Evolutionary conservation across 164 flowering plant genomes (phyloP).

Genomic region (Berberis vulgaris): DNA sequence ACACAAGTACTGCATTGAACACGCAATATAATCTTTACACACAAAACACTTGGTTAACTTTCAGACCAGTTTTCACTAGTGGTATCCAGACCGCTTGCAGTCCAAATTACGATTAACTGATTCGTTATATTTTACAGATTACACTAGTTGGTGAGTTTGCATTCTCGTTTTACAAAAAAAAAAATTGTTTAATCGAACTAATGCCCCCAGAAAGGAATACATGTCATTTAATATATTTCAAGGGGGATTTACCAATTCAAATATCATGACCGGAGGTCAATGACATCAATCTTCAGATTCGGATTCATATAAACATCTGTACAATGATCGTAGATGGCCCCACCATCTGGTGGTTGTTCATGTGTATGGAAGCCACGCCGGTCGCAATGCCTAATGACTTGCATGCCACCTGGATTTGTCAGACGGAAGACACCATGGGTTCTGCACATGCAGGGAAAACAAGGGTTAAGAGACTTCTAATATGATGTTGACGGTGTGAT

Average conservation of each 20-base stretch:
- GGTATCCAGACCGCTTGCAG: too few species aligned
- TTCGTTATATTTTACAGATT: too few species aligned
- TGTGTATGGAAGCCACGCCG: constrained; percentile 92
- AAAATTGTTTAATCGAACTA: too few species aligned
- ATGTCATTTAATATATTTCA: background rate
- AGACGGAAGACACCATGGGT: constrained; percentile 80
- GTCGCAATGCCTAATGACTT: constrained; percentile 68
- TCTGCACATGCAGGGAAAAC: constrained; percentile 26
- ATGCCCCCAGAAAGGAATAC: background rate
- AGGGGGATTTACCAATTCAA: constrained; percentile 6
- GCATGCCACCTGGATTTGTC: constrained; percentile 86
- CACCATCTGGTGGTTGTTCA: constrained; percentile 71
- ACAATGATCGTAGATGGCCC: constrained; percentile 79
- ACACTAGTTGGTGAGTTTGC: too few species aligned
- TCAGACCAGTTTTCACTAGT: too few species aligned
- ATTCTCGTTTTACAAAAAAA: too few species aligned
- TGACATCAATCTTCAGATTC: constrained; percentile 60
- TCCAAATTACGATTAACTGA: too few species aligned
- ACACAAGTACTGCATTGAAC: too few species aligned
- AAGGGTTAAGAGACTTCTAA: background rate
- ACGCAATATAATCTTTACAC: too few species aligned
- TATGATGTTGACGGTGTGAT: background rate
- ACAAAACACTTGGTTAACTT: too few species aligned
- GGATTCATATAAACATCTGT: constrained; percentile 91
- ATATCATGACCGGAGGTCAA: constrained; percentile 72